Evolutionary conservation across 2,329 filamentous ascomycete species (phyloP), one percentile per base, ranked within the genome.

Genomic region (Venturiaceae sp.): DNA sequence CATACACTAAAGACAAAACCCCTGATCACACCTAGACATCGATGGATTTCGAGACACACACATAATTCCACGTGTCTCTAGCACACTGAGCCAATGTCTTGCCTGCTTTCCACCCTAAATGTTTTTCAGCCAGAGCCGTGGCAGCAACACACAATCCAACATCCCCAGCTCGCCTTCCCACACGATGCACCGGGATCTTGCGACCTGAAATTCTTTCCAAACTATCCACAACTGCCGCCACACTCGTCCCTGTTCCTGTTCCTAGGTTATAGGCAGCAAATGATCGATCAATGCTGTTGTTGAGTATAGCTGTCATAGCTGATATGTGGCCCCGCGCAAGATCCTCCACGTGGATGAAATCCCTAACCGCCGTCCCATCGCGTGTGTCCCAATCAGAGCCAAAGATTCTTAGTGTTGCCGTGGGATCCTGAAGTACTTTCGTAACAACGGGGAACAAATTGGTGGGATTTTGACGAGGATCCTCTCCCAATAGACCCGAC

Each of bases 321-420:
- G 83, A 82, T 37, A 86, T 77, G 68, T 87, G 84, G 4, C 82
- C 84, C 44, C 80, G 75, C 5, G 83, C 83, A 47, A 87, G 76
- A 67, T 87, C 84, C 16, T 78, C 80, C 37, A 86, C 84, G 63
- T 87, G 84, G 62, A 87, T 85, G 65, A 85, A 87, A 68, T 87
- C 84, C 44, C 84, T 80, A 41, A 87, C 77, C 1, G 83, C 83
- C 0, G 84, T 86, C 16, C 84, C 84, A 63, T 87, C 84, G 3
- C 75, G 72, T 0, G 84, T 87, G 58, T 83, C 77, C 78, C 83
- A 87, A 68, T 87, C 83, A 2, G 76, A 77, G 7, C 84, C 84
- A 62, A 83, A 87, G 57, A 87, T 79, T 54, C 81, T 75, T n/a
- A 86, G 72, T 47, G 78, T 74, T 3, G 74, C 65, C 53, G 77